A percentile compares a stretch with the other conserved stretches of the same genome.
Conservation (phyloP, 2,329 filamentous ascomycete genomes). For the Trichoderma brevicompactum region DNA sequence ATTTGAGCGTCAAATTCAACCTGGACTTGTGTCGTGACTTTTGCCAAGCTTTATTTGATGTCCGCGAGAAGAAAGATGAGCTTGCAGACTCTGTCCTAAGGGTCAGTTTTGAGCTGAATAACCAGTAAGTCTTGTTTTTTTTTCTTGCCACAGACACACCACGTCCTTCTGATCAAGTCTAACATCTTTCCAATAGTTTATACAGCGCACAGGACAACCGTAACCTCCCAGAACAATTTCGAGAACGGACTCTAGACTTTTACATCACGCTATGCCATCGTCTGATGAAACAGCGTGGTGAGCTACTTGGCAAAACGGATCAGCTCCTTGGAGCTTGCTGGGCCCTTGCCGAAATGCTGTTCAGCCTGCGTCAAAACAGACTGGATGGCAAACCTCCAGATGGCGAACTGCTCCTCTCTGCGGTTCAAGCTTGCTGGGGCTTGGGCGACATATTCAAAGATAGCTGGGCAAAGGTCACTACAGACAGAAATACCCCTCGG, state of each 20-base stretch:
- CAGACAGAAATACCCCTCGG: slow-evolving; percentile 82
- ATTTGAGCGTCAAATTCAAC: slow-evolving; percentile 71
- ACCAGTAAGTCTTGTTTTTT: slow-evolving; percentile 75
- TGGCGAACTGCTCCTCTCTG: slow-evolving; percentile 83
- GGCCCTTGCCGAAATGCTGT: slow-evolving; percentile 90
- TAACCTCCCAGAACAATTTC: slow-evolving; percentile 81
- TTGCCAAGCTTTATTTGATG: slow-evolving; percentile 88
- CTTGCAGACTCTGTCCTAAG: slow-evolving; percentile 82
- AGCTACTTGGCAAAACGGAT: slow-evolving; percentile 80
- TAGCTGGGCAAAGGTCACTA: slow-evolving; percentile 86
- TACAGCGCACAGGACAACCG: slow-evolving; percentile 87
- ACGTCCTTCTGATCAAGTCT: slow-evolving; percentile 29
- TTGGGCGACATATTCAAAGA: slow-evolving; percentile 91
- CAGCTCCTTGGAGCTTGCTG: slow-evolving; percentile 84
- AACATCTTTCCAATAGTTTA: slow-evolving; percentile 53
- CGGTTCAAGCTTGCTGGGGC: slow-evolving; percentile 93
- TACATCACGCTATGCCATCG: slow-evolving; percentile 93
- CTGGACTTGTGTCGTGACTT: slow-evolving; percentile 90
- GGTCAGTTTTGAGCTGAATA: slow-evolving; percentile 94
- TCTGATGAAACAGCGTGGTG: slow-evolving; percentile 90
- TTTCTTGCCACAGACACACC: slow-evolving; percentile 1
- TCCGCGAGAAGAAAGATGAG: slow-evolving; percentile 77
- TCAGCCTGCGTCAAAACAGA: slow-evolving; percentile 82
- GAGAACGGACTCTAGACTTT: slow-evolving; percentile 88
- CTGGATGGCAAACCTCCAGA: slow-evolving; percentile 74